Conservation (phyloP, 495 filamentous ascomycete genomes). For the Penicillium fimorum region DNA sequence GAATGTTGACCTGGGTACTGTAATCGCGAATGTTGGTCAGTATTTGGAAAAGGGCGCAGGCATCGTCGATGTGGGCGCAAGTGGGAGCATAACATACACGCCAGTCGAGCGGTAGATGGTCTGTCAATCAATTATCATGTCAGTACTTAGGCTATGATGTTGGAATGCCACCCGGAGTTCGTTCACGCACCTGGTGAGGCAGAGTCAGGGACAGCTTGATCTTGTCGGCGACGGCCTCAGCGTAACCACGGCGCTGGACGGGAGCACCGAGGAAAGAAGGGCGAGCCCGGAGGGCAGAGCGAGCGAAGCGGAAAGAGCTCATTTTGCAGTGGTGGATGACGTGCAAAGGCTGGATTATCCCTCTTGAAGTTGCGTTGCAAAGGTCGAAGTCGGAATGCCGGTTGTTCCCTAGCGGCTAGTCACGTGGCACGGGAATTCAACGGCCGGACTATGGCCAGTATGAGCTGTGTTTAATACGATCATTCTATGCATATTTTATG, state of each 20-base stretch:
- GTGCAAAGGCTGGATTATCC: constrained; percentile 39
- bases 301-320: constrained; percentile 88
- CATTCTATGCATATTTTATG: constrained; percentile 2
- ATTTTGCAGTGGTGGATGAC: constrained; percentile 55
- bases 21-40: constrained; percentile 38
- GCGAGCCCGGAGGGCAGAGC: constrained; percentile 77
- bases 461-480: background rate
- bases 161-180: constrained; percentile 12
- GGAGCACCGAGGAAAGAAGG: constrained; percentile 66
- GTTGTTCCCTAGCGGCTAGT: constrained; percentile 47
- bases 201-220: constrained; percentile 97
- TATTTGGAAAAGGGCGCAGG: constrained; percentile 24
- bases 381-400: constrained; percentile 47
- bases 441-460: constrained; percentile 11
- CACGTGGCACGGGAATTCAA: constrained; percentile 29
- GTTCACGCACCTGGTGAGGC: constrained; percentile 86
- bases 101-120: constrained; percentile 72
- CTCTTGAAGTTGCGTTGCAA: constrained; percentile 48
- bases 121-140: constrained; percentile 39
- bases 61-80: constrained; percentile 12
- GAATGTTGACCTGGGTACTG: constrained; percentile 97
- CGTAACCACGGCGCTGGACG: constrained; percentile 83
- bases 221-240: constrained; percentile 91
- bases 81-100: constrained; percentile 53
- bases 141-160: constrained; percentile 20